Conservation (phyloP, 768 basidiomycete species). For the Ramaria rubella region DNA sequence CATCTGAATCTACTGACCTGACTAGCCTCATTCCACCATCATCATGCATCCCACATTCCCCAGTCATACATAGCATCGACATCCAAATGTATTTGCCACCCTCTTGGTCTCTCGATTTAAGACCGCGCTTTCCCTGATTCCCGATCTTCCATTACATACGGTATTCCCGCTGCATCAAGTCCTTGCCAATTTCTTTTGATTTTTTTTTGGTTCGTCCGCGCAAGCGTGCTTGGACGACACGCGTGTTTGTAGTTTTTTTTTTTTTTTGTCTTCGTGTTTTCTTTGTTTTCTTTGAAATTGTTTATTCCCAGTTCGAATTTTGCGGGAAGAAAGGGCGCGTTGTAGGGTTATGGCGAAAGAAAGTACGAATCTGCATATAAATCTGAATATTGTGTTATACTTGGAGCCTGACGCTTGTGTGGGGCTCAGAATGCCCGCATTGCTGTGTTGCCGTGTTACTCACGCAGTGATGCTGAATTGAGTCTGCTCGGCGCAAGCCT, state of each 20-base stretch:
- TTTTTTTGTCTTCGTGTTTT: neutral
- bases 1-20: neutral
- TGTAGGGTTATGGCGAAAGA: neutral
- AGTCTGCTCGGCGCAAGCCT: too few species aligned
- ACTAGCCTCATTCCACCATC: neutral
- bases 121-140: too few species aligned
- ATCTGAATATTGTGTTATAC: too few species aligned
- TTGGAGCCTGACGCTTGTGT: too few species aligned
- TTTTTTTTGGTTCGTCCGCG: too few species aligned
- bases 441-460: too few species aligned
- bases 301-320: neutral
- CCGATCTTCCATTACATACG: too few species aligned
- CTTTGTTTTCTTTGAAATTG: neutral
- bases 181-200: too few species aligned
- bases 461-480: too few species aligned
- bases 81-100: neutral
- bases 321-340: neutral
- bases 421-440: too few species aligned
- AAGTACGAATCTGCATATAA: neutral
- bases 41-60: neutral
- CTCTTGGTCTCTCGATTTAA: neutral
- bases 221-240: neutral
- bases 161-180: too few species aligned
- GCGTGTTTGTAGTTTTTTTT: neutral
- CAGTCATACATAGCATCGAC: neutral